phyloP scores from a whole-genome alignment of 2,329 filamentous ascomycete species.

The Pestalotiopsis sp. region DNA sequence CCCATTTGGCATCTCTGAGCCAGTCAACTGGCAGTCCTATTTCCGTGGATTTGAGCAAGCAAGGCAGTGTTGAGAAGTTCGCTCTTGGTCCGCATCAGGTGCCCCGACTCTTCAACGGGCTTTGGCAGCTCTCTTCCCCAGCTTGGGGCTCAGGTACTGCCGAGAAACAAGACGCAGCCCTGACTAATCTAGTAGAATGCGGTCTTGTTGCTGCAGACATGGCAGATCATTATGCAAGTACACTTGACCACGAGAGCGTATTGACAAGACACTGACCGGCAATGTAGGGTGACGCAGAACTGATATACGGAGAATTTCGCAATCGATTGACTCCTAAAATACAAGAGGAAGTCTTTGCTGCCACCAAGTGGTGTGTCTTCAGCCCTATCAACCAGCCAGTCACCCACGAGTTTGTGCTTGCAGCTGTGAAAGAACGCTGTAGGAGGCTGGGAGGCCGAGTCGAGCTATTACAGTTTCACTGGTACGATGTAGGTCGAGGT shows the following conservation, averaged over 20 bases:
- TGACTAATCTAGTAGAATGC: constrained; percentile 25
- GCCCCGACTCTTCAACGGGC: constrained; percentile 30
- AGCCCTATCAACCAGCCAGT: constrained; percentile 24
- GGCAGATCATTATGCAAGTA: constrained; percentile 39
- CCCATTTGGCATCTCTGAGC: not conserved
- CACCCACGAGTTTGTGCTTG: constrained; percentile 30
- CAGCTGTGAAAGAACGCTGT: constrained; percentile 34
- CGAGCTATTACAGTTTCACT: constrained; percentile 40
- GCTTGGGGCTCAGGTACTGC: constrained; percentile 32
- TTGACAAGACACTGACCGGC: not conserved
- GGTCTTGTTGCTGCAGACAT: constrained; percentile 36
- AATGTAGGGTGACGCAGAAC: constrained; percentile 35
- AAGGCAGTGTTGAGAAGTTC: constrained; percentile 21
- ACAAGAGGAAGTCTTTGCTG: constrained; percentile 29
- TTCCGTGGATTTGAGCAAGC: not conserved
- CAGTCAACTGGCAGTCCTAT: not conserved
- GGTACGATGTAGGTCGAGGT: constrained; percentile 33
- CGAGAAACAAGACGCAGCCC: constrained; percentile 27
- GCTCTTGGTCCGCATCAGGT: constrained; percentile 23
- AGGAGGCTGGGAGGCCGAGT: constrained; percentile 34
- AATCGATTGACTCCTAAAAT: constrained; percentile 25
- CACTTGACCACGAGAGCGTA: not conserved
- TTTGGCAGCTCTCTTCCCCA: constrained; percentile 34
- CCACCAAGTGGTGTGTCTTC: constrained; percentile 40
- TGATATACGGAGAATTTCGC: constrained; percentile 36